Percentiles rank a stretch among this genome's conserved stretches.
Evolutionary conservation across 352 stramenopile genomes (phyloP).

Genomic region (Thalassiosira sp.): DNA sequence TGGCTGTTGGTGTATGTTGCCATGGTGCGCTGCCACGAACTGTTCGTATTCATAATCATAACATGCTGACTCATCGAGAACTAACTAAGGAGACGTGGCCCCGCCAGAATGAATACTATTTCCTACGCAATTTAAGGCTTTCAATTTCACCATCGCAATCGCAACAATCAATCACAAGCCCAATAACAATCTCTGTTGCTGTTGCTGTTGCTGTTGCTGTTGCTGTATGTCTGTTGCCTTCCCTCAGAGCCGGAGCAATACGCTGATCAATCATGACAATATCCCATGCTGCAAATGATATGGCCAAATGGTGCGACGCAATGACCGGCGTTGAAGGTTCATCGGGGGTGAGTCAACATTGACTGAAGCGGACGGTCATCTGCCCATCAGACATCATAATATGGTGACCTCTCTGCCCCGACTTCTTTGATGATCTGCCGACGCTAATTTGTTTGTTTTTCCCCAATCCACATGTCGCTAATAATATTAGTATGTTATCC

Average conservation of each 20-base stretch:
- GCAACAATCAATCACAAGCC: neutral
- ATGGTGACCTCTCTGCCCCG: neutral
- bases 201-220: no score
- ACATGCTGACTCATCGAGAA: no score
- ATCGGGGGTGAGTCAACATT: slow-evolving; percentile 36
- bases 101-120: neutral
- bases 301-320: slow-evolving; percentile 48
- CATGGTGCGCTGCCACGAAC: no score
- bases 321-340: slow-evolving; percentile 44
- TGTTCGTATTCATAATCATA: no score
- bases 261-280: slow-evolving; percentile 46
- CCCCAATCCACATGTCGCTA: slow-evolving; percentile 5
- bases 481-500: slow-evolving; percentile 36
- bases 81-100: no score
- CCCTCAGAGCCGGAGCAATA: no score
- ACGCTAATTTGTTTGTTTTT: slow-evolving; percentile 15
- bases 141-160: no score
- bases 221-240: no score
- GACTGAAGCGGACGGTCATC: neutral
- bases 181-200: neutral
- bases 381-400: neutral
- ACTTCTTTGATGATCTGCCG: neutral
- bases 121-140: neutral
- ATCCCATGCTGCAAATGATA: slow-evolving; percentile 44
- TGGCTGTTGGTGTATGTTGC: neutral